Base-by-base conservation (phyloP, 2,329 filamentous ascomycete species). In the Sporothrix luriei region DNA sequence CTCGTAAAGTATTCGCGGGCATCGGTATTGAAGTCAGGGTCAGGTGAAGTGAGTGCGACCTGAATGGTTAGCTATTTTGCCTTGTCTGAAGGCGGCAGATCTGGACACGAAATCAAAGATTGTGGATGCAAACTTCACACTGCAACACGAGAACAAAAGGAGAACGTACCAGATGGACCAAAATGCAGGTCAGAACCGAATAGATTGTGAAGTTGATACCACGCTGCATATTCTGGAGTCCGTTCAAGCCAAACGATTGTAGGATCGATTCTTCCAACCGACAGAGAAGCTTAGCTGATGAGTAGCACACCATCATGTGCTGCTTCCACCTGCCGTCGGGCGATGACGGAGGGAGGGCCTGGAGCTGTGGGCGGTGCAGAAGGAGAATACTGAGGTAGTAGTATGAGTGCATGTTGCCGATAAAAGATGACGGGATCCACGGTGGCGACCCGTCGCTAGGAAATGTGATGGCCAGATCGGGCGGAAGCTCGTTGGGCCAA, bases 181-280 rank as follows among this genome's bases (percentile, higher is more conserved):
- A 94, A 29, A 94, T 94, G 81, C 94, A 97, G 0, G 93, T 95
- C 59, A 98, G 82, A 33, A 97, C 88, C 69, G 90, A 89, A 76
- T 98, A 98, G n/a, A 98, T 93, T 6, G 92, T 93, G 76, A 97
- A 98, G 79, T 94, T 97, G 77, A 97, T 93, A 51, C 94, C 94
- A 74, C 94, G 87, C 76, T 94, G 90, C 94, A 97, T 97, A 80
- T 90, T 96, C 74, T 95, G 85, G 19, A 98, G 83, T 0, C 94
- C 94, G 19, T 87, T 87, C 71, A 97, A 82, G 2, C 93, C 92
- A 78, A 90, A 97, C 0, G 87, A 86, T 68, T 90, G 85, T 70
- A 97, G 77, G 48, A 97, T 88, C 1, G 90, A 90, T 79, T 98
- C 94, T 76, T 97, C 93, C 6, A 97, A 80, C 71, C 91, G 89